Conservation (phyloP, 164 flowering plant species). For the Vitis cinerea region DNA sequence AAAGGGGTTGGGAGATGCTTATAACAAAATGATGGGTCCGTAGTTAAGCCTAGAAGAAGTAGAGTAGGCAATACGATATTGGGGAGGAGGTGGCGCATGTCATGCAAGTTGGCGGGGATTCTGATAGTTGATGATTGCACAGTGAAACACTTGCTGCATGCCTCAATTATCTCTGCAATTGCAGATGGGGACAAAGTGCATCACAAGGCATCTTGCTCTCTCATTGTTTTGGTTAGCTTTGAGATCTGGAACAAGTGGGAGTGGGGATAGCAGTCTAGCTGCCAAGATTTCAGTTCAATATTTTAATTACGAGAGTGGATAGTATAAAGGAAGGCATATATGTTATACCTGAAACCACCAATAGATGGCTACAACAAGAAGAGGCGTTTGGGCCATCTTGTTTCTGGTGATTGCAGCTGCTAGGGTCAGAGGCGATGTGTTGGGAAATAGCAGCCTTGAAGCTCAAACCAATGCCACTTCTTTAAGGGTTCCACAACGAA, state of each 20-base stretch:
- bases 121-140: neutral
- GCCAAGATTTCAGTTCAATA: neutral
- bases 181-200: conserved; percentile 17
- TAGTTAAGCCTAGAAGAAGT: neutral
- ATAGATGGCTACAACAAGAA: conserved; percentile 10
- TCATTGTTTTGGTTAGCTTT: neutral
- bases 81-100: neutral
- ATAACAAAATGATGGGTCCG: too few species aligned
- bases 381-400: conserved; percentile 17
- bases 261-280: neutral
- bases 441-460: conserved; percentile 1
- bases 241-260: conserved; percentile 6
- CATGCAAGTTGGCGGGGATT: neutral
- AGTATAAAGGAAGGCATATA: too few species aligned
- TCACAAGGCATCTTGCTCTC: conserved; percentile 8
- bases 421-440: conserved; percentile 12
- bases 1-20: too few species aligned
- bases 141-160: neutral
- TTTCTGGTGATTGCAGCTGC: conserved; percentile 11
- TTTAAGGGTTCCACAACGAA: neutral
- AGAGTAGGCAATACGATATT: neutral
- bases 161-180: neutral
- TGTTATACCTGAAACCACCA: neutral
- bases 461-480: conserved; percentile 7
- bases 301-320: too few species aligned